Percentiles rank a stretch among this genome's conserved stretches.
Evolutionary conservation across 352 stramenopile species (phyloP).

Genomic region (Albugo candida): DNA sequence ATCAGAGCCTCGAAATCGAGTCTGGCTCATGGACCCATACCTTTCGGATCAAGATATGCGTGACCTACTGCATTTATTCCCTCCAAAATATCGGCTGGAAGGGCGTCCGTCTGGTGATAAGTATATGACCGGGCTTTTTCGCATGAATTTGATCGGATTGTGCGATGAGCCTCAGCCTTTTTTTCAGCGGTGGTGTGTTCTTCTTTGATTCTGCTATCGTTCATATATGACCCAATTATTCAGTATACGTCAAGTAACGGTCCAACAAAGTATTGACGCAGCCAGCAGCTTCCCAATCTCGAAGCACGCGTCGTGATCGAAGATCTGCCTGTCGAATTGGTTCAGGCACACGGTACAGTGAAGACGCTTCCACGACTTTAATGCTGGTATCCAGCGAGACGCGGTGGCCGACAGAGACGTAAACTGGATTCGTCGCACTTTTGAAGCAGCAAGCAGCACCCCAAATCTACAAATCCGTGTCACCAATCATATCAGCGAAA

Average conservation of each 20-base stretch:
- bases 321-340: constrained; percentile 73
- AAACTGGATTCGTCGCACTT: constrained; percentile 55
- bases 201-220: constrained; percentile 16
- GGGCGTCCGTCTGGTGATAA: constrained; percentile 26
- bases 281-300: constrained; percentile 29
- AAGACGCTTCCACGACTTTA: constrained; percentile 30
- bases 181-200: constrained; percentile 47
- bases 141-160: constrained; percentile 31
- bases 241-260: too few relatives aligned
- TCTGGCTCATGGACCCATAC: constrained; percentile 52
- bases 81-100: constrained; percentile 17
- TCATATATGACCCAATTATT: background rate
- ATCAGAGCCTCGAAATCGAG: constrained; percentile 5
- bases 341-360: constrained; percentile 51
- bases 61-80: constrained; percentile 26
- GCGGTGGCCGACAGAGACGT: constrained; percentile 62
- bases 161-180: constrained; percentile 37
- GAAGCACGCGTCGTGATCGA: constrained; percentile 52
- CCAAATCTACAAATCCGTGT: constrained; percentile 28
- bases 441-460: constrained; percentile 44
- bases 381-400: constrained; percentile 46
- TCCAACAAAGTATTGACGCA: constrained; percentile 26
- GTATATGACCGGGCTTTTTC: constrained; percentile 19
- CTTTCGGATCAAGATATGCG: constrained; percentile 47
- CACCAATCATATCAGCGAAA: too few relatives aligned